Evolutionary conservation across 2,329 filamentous ascomycete genomes (phyloP).

Genomic region (Aspergillus cejpii): DNA sequence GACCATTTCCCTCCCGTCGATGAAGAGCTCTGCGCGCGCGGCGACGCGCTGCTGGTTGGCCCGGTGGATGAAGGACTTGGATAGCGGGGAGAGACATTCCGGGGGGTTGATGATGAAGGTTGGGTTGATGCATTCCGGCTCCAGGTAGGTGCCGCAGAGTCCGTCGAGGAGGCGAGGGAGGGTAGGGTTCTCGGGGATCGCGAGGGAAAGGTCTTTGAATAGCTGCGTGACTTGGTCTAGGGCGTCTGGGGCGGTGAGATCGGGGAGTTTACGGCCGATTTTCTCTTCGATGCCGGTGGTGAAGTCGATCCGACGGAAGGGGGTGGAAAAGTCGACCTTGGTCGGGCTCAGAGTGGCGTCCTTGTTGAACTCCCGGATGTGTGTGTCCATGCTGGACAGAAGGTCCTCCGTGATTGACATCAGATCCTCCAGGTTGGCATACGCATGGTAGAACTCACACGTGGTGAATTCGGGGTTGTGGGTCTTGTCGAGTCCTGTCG

Average conservation of each 20-base stretch:
- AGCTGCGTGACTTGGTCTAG: conserved; percentile 52
- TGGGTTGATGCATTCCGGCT: conserved; percentile 64
- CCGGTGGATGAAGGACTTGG: conserved; percentile 74
- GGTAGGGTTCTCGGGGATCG: conserved; percentile 48
- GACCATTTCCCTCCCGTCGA: conserved; percentile 71
- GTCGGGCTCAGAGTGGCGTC: conserved; percentile 43
- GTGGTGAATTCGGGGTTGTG: conserved; percentile 98
- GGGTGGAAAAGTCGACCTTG: conserved; percentile 51
- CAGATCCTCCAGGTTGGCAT: conserved; percentile 66
- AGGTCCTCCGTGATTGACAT: conserved; percentile 70
- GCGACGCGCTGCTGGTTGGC: conserved; percentile 64
- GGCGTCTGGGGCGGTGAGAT: conserved; percentile 52
- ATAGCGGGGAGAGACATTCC: conserved; percentile 80
- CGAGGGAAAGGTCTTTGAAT: conserved; percentile 47
- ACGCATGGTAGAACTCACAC: conserved; percentile 93
- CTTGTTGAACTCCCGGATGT: conserved; percentile 44
- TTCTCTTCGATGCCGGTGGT: conserved; percentile 67
- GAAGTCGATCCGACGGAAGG: conserved; percentile 67
- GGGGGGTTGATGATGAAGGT: conserved; percentile 88
- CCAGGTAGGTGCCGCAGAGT: conserved; percentile 68
- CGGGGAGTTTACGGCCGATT: conserved; percentile 60
- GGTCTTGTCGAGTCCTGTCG: conserved; percentile 62
- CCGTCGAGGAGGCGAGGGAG: conserved; percentile 72
- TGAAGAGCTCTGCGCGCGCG: conserved; percentile 78
- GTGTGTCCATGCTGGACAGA: conserved; percentile 53